These are phyloP conservation scores for Pseudopithomyces chartarum DNA, from an alignment of 2,329 filamentous ascomycete genomes.

Conservation along the genomic window DNA sequence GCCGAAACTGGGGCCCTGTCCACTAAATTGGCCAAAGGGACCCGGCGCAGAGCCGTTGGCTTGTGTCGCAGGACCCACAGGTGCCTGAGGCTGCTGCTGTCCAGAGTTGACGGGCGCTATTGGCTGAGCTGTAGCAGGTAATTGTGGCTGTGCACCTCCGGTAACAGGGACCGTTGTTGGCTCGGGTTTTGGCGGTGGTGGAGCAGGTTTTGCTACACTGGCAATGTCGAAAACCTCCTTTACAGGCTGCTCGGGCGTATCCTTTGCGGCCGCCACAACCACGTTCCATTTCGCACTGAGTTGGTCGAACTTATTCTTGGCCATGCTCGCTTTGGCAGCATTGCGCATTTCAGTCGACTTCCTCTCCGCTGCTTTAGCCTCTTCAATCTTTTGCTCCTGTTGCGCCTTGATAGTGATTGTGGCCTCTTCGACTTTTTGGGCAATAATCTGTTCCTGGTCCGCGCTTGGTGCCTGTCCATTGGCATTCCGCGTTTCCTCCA, in stretches of 20 bases:
- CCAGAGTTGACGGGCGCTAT: constrained; percentile 11
- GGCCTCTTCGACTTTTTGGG: constrained; percentile 21
- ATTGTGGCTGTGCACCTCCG: constrained; percentile 1
- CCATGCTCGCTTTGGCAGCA: constrained; percentile 73
- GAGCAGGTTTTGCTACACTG: constrained; percentile 64
- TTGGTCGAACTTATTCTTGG: constrained; percentile 68
- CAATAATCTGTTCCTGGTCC: constrained; percentile 17
- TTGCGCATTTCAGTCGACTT: constrained; percentile 59
- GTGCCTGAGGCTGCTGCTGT: constrained; percentile 19
- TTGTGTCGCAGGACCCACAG: constrained; percentile 14
- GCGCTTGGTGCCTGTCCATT: constrained; percentile 14
- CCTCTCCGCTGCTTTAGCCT: constrained; percentile 35
- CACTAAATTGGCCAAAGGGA: constrained; percentile 17
- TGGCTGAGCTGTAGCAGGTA: constrained; percentile 8
- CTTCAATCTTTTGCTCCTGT: constrained; percentile 43
- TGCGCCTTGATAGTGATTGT: constrained; percentile 32
- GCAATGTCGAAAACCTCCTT: constrained; percentile 85
- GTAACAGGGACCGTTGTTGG: constrained; percentile 11
- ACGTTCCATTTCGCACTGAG: constrained; percentile 75
- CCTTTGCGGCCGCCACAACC: constrained; percentile 79
- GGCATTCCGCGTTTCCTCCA: neutral
- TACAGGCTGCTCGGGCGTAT: constrained; percentile 84
- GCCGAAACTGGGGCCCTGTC: neutral
- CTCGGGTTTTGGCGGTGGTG: constrained; percentile 21
- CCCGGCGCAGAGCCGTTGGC: constrained; percentile 16